Base-by-base conservation (phyloP, 148 eudicot genomes). In the Nepenthes gracilis region DNA sequence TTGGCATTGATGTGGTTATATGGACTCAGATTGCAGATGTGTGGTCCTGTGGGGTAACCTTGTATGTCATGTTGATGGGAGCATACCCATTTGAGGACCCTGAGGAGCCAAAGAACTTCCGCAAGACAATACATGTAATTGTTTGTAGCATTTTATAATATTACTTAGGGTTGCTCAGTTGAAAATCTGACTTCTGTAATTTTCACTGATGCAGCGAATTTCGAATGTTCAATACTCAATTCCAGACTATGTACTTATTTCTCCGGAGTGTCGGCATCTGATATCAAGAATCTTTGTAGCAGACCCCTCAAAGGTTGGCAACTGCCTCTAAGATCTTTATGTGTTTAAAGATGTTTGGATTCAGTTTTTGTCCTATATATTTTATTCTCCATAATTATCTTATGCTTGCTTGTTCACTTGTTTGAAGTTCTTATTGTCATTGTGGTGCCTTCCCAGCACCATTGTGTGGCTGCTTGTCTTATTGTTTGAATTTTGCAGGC, bases 71-170 rank as follows among this genome's bases (percentile, higher is more conserved):
- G 97, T 71, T 90, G 64, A 86, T 90, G 51, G 97, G 97, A 32
- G 86, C 97, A 59, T 90, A 90, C 69, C 97, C 95, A 12, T 90
- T 90, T 66, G 97, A 90, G 77, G 97, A 90, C 63, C 97, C 97
- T 0, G 87, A 85, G 52, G 95, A 90, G 66, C 97, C 97, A 33
- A 87, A 81, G 71, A 85, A 91, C 66, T 91, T 87, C 51, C 76
- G 90, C 49, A 87, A 85, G 84, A 91, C 95, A 33, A 91, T 91
- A 72, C 89, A 85, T 61, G 97, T 86, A 72, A 59, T 60, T 62
- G 32, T 10, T 59, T 2, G 12, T 35, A 23, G 23, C 23, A 43
- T 33, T 59, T 65, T 38, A 36, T 48, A 14, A n/a, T 36, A 9
- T 5, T 52, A 2, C 33, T 12, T 15, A 13, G 4, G 2, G 38